Evolutionary conservation across 805 yeast species (phyloP).

Genomic region (Spathaspora passalidarum): DNA sequence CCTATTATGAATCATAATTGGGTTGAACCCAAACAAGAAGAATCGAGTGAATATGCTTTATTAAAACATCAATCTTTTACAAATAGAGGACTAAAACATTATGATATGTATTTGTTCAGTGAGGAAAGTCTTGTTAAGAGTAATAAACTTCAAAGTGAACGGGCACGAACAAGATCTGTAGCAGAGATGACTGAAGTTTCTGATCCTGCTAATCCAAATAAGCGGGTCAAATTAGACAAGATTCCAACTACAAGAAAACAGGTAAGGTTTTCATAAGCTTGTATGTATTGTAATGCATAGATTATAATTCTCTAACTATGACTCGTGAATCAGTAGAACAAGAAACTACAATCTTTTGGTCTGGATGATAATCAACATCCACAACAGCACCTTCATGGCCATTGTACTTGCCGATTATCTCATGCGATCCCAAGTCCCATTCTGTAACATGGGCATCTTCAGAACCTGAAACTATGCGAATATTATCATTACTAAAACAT

Average conservation of each 20-base stretch:
- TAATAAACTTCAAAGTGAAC: constrained; percentile 9
- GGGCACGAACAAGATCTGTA: neutral
- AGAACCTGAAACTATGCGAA: constrained; percentile 54
- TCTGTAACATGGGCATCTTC: constrained; percentile 54
- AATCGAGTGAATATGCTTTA: constrained; percentile 10
- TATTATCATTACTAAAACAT: constrained; percentile 40
- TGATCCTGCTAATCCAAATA: neutral
- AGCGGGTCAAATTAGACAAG: neutral
- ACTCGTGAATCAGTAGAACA: constrained; percentile 57
- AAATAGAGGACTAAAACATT: constrained; percentile 9
- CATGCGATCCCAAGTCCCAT: constrained; percentile 59
- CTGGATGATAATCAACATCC: constrained; percentile 56
- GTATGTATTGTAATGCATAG: neutral
- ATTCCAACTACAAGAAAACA: neutral
- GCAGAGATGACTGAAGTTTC: neutral
- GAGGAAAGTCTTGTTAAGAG: constrained; percentile 26
- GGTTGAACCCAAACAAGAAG: constrained; percentile 7
- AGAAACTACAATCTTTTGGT: constrained; percentile 38
- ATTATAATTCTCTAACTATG: constrained; percentile 40
- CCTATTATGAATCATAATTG: neutral
- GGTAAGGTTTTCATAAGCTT: neutral
- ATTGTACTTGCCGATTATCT: constrained; percentile 43
- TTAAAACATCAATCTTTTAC: constrained; percentile 1
- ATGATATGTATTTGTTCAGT: constrained; percentile 31
- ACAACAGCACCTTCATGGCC: constrained; percentile 65